Base-by-base conservation (phyloP, 345 rosid genomes). In the Eucalyptus fibrosa region DNA sequence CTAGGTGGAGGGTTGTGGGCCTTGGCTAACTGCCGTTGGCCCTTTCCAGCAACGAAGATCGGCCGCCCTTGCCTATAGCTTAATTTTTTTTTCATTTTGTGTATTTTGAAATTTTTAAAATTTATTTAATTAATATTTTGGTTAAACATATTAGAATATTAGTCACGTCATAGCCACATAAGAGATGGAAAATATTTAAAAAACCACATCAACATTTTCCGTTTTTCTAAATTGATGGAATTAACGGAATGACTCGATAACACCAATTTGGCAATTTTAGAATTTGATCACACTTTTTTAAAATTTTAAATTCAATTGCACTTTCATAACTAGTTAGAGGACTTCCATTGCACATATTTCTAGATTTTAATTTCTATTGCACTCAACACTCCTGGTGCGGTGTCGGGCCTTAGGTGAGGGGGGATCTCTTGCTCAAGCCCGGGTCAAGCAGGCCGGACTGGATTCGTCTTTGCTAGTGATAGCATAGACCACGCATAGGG, bases 21-120 rank as follows among this genome's bases (percentile, higher is more conserved):
- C 56, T 0, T 53, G 0, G 5, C 2, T 1, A 0, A 53, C 2
- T 5, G 1, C 2, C 2, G 0, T 1, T 53, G 5, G 56, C 56
- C 4, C 56, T 53, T 53, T 8, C 0, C 0, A 0, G 0, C 10
- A 0, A 19, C 4, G 0, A 53, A 8, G 56, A 5, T 8, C 0
- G 24, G 10, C 10, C 5, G 0, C 5, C 10, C 56, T 19, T 53
- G 56, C 56, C 1, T 53, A 53, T 53, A 7, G 10, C 24, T 19
- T 53, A 18, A 53, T 34, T 3, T 19, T 53, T 53, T 53, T 53
- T 53, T 4, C 56, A 18, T 53, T 18, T 53, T 19, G 24, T 19
- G 56, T 53, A 19, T 53, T 53, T 53, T 3, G 0, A 19, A 53
- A 3, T 1, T 53, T 53, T 19, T 8, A 0, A 7, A 53, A 19